Conservation (phyloP, 495 filamentous ascomycete genomes). For the Tuber indicum region DNA sequence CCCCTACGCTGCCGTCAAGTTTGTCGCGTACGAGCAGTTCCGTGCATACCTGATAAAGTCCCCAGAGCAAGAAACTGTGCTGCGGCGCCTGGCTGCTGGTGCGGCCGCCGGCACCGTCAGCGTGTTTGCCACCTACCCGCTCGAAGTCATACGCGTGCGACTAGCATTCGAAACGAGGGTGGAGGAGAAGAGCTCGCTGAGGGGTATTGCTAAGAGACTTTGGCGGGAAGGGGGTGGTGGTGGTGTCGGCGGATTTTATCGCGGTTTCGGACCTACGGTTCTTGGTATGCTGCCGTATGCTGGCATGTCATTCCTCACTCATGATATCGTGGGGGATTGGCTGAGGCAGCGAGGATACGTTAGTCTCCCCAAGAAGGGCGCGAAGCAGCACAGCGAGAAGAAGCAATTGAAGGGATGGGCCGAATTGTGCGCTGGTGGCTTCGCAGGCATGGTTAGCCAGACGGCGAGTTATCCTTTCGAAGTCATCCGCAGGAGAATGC, state of each 20-base stretch:
- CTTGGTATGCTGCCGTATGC: slow-evolving; percentile 95
- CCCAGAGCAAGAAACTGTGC: slow-evolving; percentile 66
- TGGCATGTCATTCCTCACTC: slow-evolving; percentile 92
- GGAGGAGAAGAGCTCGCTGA: slow-evolving; percentile 58
- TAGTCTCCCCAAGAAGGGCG: slow-evolving; percentile 27
- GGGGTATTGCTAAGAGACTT: slow-evolving; percentile 69
- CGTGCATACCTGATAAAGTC: slow-evolving; percentile 64
- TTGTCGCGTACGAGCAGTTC: slow-evolving; percentile 94
- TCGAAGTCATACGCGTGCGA: slow-evolving; percentile 87
- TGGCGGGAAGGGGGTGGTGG: slow-evolving; percentile 57
- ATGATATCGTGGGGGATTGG: slow-evolving; percentile 77
- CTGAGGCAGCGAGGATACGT: slow-evolving; percentile 53
- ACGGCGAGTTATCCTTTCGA: slow-evolving; percentile 89
- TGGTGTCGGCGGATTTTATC: slow-evolving; percentile 80
- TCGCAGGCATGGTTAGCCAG: slow-evolving; percentile 81
- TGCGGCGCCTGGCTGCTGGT: slow-evolving; percentile 71
- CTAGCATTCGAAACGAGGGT: slow-evolving; percentile 85
- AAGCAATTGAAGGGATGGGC: slow-evolving; percentile 62
- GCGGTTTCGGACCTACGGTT: slow-evolving; percentile 83
- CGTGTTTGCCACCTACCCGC: slow-evolving; percentile 90
- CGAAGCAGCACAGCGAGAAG: slow-evolving; percentile 28
- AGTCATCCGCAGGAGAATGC: slow-evolving; percentile 86
- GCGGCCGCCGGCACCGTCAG: slow-evolving; percentile 77
- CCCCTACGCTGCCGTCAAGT: slow-evolving; percentile 95
- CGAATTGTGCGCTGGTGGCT: slow-evolving; percentile 72